Evolutionary conservation across 805 yeast genomes (phyloP), one percentile per base, ranked within the genome.

Genomic region (Hanseniaspora guilliermondii): DNA sequence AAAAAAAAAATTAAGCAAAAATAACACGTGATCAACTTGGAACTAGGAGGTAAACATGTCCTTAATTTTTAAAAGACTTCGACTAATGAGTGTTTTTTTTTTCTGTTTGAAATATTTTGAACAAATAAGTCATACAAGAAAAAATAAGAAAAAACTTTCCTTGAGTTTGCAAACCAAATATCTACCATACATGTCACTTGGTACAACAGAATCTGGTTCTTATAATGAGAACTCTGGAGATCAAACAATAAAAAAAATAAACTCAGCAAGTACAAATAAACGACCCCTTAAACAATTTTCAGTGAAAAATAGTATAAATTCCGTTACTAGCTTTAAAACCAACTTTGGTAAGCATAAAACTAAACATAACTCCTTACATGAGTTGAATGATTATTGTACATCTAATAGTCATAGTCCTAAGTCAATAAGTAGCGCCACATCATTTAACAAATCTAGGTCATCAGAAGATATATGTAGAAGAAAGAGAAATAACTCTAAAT

Each of bases 401-500:
- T 44, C 30, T 2, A 40, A 44, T 19, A 36, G 41, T 14, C 40
- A 52, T 16, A 52, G 55, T 37, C 49, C 49, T 4, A 44, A 19
- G 37, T 52, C 55, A 19, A 8, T 52, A 0, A 37, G 9, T 14
- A 52, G 49, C 27, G n/a, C 40, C 27, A 19, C 27, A 12, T 36
- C 37, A 21, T 8, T 25, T 17, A 19, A n/a, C 5, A 24, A 36
- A 19, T 35, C n/a, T 19, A 39, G 36, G 16, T 32, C 33, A 16
- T 47, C 17, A 11, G 50, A 25, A 12, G 48, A 60, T 56, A 47
- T 49, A 61, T 16, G 60, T 55, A 3, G 56, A 61, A 17, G 58
- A 56, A n/a, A 58, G 60, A 41, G 53, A 14, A 62, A 60, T 53
- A 54, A 58, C 14, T 63, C 55, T 39, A 65, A 61, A 42, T 53